A percentile compares a stretch with the other conserved stretches of the same genome.
Evolutionary conservation across 495 filamentous ascomycete species (phyloP).

Genomic region (Chaetomium fimeti): DNA sequence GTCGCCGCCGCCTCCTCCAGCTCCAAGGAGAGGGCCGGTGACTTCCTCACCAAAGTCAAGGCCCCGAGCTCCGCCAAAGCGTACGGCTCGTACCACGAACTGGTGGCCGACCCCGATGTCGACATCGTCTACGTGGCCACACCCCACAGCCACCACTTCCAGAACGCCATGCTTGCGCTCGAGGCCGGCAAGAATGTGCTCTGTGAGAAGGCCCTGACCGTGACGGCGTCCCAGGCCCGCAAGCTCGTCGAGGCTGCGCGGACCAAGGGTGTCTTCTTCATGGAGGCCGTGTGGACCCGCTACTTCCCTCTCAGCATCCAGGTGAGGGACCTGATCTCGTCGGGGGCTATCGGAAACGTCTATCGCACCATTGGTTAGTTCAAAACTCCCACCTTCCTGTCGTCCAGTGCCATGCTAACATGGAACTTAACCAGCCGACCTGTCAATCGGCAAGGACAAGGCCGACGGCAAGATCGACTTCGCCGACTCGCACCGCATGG

Average conservation of each 20-base stretch:
- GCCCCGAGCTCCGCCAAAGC: conserved; percentile 65
- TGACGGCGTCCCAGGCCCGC: conserved; percentile 77
- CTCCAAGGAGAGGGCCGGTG: conserved; percentile 61
- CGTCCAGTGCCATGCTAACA: not conserved
- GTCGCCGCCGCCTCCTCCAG: conserved; percentile 80
- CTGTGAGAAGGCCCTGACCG: conserved; percentile 91
- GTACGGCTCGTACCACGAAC: conserved; percentile 77
- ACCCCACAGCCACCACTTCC: conserved; percentile 93
- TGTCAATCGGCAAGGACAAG: conserved; percentile 46
- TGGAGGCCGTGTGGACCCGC: conserved; percentile 96
- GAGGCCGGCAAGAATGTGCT: conserved; percentile 85
- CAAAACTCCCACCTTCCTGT: not conserved
- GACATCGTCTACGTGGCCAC: conserved; percentile 93
- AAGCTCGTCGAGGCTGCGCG: conserved; percentile 71
- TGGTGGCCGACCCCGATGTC: conserved; percentile 71
- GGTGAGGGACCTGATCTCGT: conserved; percentile 65
- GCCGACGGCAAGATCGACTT: conserved; percentile 47
- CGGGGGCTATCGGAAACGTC: conserved; percentile 72
- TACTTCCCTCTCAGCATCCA: conserved; percentile 83
- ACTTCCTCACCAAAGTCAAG: conserved; percentile 67
- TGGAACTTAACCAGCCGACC: conserved; percentile 52
- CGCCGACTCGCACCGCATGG: conserved; percentile 69
- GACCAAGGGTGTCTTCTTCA: conserved; percentile 83
- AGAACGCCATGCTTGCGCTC: conserved; percentile 79
- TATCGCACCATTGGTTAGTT: conserved; percentile 63